A percentile compares a stretch with the other conserved stretches of the same genome.
Conservation (phyloP, 2,329 filamentous ascomycete species). For the Byssoonygena ceratinophila region DNA sequence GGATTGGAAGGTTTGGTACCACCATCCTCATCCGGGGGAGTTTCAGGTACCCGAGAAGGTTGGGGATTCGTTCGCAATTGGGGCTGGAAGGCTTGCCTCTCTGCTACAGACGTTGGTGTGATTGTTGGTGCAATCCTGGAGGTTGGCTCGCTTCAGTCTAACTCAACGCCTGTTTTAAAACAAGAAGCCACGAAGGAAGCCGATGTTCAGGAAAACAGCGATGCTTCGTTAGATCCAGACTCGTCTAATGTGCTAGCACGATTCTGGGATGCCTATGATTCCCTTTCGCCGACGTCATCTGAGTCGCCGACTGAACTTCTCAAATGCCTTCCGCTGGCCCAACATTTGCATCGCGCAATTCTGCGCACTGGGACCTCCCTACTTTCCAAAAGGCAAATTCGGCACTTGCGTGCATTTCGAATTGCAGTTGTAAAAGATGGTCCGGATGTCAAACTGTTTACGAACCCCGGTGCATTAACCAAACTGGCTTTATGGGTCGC, state of each 20-base stretch:
- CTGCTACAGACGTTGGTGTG: constrained; percentile 87
- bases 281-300: constrained; percentile 37
- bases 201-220: constrained; percentile 18
- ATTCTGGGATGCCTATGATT: constrained; percentile 52
- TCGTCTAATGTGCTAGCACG: constrained; percentile 33
- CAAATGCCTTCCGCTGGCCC: constrained; percentile 68
- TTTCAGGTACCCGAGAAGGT: constrained; percentile 67
- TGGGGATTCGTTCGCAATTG: constrained; percentile 97
- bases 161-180: constrained; percentile 21
- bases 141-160: constrained; percentile 50
- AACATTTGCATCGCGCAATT: constrained; percentile 83
- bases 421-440: constrained; percentile 95
- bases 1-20: constrained; percentile 90
- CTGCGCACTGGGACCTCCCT: constrained; percentile 83
- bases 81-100: constrained; percentile 93
- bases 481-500: constrained; percentile 91
- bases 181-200: constrained; percentile 6
- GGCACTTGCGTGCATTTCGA: constrained; percentile 81
- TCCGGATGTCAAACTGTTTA: constrained; percentile 82
- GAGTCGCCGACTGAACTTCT: constrained; percentile 48
- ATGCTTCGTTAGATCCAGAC: constrained; percentile 21
- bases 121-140: constrained; percentile 86
- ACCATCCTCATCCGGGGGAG: constrained; percentile 58
- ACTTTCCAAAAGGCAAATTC: constrained; percentile 87
- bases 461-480: constrained; percentile 80